Evolutionary conservation across 1,284 basidiomycete species (phyloP).

Genomic region (Ustilago nuda): DNA sequence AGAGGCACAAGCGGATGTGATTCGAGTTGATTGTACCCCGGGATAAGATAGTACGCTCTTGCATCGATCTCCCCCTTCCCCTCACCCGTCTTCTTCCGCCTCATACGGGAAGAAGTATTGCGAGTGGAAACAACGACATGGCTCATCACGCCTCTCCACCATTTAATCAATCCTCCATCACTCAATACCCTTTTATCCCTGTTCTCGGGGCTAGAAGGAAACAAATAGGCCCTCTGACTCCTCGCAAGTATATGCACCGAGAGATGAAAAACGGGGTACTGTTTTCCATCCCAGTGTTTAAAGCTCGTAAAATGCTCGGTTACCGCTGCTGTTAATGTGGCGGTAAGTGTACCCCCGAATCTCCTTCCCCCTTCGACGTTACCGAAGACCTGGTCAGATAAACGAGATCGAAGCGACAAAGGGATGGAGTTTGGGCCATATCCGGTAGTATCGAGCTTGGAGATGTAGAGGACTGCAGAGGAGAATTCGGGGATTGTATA

Average conservation of each 20-base stretch:
- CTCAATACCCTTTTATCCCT: slow-evolving; percentile 78
- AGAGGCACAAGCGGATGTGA: slow-evolving; percentile 63
- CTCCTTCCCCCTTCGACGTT: not conserved
- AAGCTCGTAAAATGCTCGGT: slow-evolving; percentile 76
- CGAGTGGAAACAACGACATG: slow-evolving; percentile 38
- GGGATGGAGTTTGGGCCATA: slow-evolving; percentile 72
- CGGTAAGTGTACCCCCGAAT: slow-evolving; percentile 71
- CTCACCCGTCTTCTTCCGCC: not conserved
- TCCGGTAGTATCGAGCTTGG: slow-evolving; percentile 93
- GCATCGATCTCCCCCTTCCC: slow-evolving; percentile 26
- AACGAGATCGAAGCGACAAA: slow-evolving; percentile 11
- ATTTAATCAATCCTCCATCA: slow-evolving; percentile 84
- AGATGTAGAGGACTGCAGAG: slow-evolving; percentile 85
- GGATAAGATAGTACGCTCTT: slow-evolving; percentile 62
- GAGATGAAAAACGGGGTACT: slow-evolving; percentile 45
- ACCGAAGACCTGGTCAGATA: slow-evolving; percentile 6
- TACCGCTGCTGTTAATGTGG: slow-evolving; percentile 77
- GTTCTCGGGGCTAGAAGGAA: slow-evolving; percentile 87
- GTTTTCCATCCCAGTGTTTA: slow-evolving; percentile 70
- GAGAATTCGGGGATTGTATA: slow-evolving; percentile 80
- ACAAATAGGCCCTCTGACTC: slow-evolving; percentile 90
- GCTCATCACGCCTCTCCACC: slow-evolving; percentile 79
- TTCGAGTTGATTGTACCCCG: slow-evolving; percentile 58
- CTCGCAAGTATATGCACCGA: slow-evolving; percentile 88
- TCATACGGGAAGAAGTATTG: slow-evolving; percentile 10